phyloP scores from a whole-genome alignment of 805 yeast species.

The Schwanniomyces occidentalis region DNA sequence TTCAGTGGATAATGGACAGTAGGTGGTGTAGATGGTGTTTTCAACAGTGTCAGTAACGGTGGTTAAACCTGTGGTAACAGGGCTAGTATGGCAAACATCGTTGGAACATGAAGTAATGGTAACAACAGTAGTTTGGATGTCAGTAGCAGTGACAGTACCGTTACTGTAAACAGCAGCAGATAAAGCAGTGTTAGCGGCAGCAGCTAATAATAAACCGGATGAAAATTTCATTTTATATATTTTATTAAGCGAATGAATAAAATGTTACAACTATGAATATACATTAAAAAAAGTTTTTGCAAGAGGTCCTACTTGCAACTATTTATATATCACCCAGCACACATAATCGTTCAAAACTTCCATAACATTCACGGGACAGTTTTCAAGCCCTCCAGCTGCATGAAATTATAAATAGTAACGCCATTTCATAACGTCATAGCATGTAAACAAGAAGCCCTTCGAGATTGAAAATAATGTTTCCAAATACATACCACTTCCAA shows the following conservation, averaged over 20 bases:
- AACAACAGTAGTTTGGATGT: slow-evolving; percentile 28
- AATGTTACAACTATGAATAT: neutral
- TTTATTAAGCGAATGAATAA: slow-evolving; percentile 23
- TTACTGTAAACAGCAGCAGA: slow-evolving; percentile 31
- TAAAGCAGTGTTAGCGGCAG: slow-evolving; percentile 27
- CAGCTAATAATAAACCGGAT: slow-evolving; percentile 24
- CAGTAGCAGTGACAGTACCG: slow-evolving; percentile 29
- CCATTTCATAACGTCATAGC: no score
- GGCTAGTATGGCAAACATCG: slow-evolving; percentile 25
- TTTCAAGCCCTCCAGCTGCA: no score
- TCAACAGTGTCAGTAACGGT: slow-evolving; percentile 26
- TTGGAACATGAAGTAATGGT: slow-evolving; percentile 39
- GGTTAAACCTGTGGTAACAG: slow-evolving; percentile 38
- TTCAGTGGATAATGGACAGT: slow-evolving; percentile 30
- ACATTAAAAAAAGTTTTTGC: slow-evolving; percentile 5
- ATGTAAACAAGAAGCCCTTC: no score
- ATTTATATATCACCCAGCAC: no score
- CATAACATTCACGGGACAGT: no score
- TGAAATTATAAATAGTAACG: no score
- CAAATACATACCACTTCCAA: no score
- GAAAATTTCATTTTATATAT: slow-evolving; percentile 34
- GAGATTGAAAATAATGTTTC: no score
- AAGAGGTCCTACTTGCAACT: slow-evolving; percentile 4
- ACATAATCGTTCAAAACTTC: no score
- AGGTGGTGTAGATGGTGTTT: slow-evolving; percentile 37